These are phyloP conservation scores for Microascus cirrosus DNA, from an alignment of 2,329 filamentous ascomycete genomes.

Conservation along the genomic window DNA sequence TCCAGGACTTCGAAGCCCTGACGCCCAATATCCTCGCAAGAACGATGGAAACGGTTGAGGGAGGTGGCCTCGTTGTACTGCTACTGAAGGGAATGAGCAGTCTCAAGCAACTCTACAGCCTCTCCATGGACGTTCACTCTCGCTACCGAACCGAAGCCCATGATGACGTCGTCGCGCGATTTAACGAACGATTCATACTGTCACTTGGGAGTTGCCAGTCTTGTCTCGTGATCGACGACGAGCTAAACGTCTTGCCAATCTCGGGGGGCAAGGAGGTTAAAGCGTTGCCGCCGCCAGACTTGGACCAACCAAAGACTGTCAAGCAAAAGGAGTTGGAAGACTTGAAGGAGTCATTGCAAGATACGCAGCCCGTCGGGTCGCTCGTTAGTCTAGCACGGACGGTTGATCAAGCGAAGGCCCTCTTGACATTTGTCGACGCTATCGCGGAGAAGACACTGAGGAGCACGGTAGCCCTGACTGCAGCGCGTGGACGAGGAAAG, in stretches of 20 bases:
- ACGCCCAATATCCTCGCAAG: slow-evolving; percentile 94
- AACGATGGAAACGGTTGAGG: slow-evolving; percentile 95
- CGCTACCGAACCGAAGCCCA: slow-evolving; percentile 95
- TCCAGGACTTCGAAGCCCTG: slow-evolving; percentile 96
- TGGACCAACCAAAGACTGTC: slow-evolving; percentile 61
- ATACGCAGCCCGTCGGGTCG: slow-evolving; percentile 76
- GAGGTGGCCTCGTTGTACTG: slow-evolving; percentile 81
- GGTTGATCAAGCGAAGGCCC: slow-evolving; percentile 88
- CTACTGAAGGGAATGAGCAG: slow-evolving; percentile 94
- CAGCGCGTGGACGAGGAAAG: slow-evolving; percentile 89
- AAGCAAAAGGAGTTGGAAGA: slow-evolving; percentile 67
- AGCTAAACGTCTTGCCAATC: slow-evolving; percentile 93
- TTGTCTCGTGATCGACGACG: slow-evolving; percentile 93
- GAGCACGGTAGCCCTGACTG: slow-evolving; percentile 88
- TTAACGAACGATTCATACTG: slow-evolving; percentile 95
- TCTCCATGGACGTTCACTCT: slow-evolving; percentile 97
- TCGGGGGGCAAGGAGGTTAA: slow-evolving; percentile 89
- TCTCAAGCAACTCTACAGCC: slow-evolving; percentile 89
- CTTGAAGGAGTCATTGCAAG: slow-evolving; percentile 79
- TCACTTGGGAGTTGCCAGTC: slow-evolving; percentile 91
- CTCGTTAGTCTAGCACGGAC: slow-evolving; percentile 79
- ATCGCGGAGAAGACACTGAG: slow-evolving; percentile 92
- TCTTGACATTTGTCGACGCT: slow-evolving; percentile 93
- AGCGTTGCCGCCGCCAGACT: slow-evolving; percentile 64
- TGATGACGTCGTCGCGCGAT: slow-evolving; percentile 84